Evolutionary conservation across 805 yeast genomes (phyloP).

Genomic region (Starmerella etchellsii): DNA sequence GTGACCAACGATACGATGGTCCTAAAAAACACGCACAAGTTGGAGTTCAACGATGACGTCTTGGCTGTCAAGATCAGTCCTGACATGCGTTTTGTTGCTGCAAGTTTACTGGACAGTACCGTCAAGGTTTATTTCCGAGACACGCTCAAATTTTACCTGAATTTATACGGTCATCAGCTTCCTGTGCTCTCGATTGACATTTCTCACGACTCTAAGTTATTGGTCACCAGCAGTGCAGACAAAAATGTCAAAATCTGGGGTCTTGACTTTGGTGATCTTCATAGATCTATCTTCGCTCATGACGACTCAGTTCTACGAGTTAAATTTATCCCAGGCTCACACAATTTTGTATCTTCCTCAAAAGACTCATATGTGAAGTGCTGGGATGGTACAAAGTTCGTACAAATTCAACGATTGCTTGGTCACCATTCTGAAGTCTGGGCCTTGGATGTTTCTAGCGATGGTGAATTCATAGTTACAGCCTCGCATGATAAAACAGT

Average conservation of each 20-base stretch:
- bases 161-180: slow-evolving; percentile 88
- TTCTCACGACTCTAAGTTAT: slow-evolving; percentile 72
- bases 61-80: slow-evolving; percentile 69
- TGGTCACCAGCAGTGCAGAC: slow-evolving; percentile 91
- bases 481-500: slow-evolving; percentile 90
- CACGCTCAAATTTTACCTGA: slow-evolving; percentile 71
- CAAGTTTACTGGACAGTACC: slow-evolving; percentile 81
- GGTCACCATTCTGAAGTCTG: slow-evolving; percentile 92
- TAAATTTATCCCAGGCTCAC: slow-evolving; percentile 68
- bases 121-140: slow-evolving; percentile 87
- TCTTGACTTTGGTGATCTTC: slow-evolving; percentile 96
- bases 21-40: slow-evolving; percentile 60
- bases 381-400: slow-evolving; percentile 98
- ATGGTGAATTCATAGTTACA: slow-evolving; percentile 59
- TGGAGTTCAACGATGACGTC: slow-evolving; percentile 80
- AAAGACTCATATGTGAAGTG: slow-evolving; percentile 84
- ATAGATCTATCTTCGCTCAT: slow-evolving; percentile 89
- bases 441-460: slow-evolving; percentile 64
- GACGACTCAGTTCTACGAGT: slow-evolving; percentile 91
- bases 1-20: slow-evolving; percentile 46
- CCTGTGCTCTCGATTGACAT: slow-evolving; percentile 91
- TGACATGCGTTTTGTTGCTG: slow-evolving; percentile 63
- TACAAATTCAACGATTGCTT: slow-evolving; percentile 72
- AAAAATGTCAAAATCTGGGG: slow-evolving; percentile 98
- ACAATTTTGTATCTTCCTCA: slow-evolving; percentile 77